Percentiles rank a stretch among this genome's conserved stretches.
Evolutionary conservation across 2,329 filamentous ascomycete genomes (phyloP).

Genomic region (Cordyceps fumosorosea): DNA sequence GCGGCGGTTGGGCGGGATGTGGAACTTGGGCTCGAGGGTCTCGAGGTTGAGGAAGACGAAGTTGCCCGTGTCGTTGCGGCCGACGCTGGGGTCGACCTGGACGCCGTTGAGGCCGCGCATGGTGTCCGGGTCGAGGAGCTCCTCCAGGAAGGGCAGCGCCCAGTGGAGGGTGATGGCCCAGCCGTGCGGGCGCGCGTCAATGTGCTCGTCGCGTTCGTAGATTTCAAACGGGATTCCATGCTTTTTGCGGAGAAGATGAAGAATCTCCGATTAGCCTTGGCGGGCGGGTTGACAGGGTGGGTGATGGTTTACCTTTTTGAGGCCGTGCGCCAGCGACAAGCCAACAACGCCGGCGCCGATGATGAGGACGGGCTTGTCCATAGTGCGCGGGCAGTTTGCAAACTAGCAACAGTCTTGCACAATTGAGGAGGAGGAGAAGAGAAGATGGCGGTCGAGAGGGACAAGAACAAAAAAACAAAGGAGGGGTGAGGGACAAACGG

Average conservation of each 20-base stretch:
- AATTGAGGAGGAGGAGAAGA: background rate
- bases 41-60: slow-evolving; percentile 35
- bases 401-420: background rate
- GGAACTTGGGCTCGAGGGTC: slow-evolving; percentile 31
- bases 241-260: slow-evolving; percentile 14
- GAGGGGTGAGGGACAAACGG: background rate
- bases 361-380: slow-evolving; percentile 27
- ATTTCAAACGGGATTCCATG: slow-evolving; percentile 25
- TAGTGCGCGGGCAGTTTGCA: background rate
- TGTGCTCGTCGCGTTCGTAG: slow-evolving; percentile 25
- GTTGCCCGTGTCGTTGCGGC: slow-evolving; percentile 30
- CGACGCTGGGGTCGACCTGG: slow-evolving; percentile 31
- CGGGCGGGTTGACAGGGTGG: background rate
- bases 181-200: slow-evolving; percentile 33
- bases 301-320: slow-evolving; percentile 24
- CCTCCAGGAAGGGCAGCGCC: slow-evolving; percentile 33
- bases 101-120: slow-evolving; percentile 20
- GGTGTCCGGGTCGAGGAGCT: slow-evolving; percentile 21
- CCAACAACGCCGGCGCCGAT: slow-evolving; percentile 32
- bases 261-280: background rate
- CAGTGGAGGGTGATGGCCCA: slow-evolving; percentile 58
- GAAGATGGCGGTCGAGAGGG: background rate
- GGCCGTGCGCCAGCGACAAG: slow-evolving; percentile 30
- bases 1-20: slow-evolving; percentile 31
- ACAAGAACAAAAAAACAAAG: background rate